A percentile compares a stretch with the other conserved stretches of the same genome.
Conservation (phyloP, 495 filamentous ascomycete species). For the Xylaria flabelliformis region DNA sequence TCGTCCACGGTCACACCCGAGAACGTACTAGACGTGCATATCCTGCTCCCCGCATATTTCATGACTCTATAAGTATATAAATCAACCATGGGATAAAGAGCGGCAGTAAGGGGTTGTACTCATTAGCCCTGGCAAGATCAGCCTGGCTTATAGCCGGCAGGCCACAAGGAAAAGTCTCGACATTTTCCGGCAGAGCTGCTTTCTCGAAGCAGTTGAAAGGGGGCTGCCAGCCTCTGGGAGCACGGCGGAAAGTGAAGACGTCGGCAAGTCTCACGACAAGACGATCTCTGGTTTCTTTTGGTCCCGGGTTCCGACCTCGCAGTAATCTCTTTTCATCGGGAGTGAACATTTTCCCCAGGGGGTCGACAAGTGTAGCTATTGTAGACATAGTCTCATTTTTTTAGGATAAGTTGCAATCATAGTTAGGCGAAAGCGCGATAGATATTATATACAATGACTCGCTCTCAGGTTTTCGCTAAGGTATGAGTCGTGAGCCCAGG, state of each 20-base stretch:
- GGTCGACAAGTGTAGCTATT: neutral
- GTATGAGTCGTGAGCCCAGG: neutral
- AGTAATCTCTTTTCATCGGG: slow-evolving; percentile 15
- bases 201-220: slow-evolving; percentile 19
- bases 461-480: neutral
- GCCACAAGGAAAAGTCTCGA: neutral
- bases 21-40: neutral
- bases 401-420: neutral
- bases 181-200: neutral
- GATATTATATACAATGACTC: neutral
- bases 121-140: slow-evolving; percentile 16
- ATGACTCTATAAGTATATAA: slow-evolving; percentile 7
- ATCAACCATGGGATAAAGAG: neutral
- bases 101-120: neutral
- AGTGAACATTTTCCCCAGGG: slow-evolving; percentile 4
- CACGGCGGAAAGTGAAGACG: slow-evolving; percentile 23
- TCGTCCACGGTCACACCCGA: slow-evolving; percentile 13
- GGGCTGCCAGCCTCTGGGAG: slow-evolving; percentile 11
- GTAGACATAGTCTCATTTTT: neutral
- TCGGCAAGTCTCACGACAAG: slow-evolving; percentile 24
- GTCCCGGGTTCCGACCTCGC: neutral
- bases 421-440: too few species aligned
- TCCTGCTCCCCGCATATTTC: neutral
- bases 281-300: neutral
- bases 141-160: slow-evolving; percentile 11